Conservation (phyloP, 345 rosid species). For the Salix exigua region DNA sequence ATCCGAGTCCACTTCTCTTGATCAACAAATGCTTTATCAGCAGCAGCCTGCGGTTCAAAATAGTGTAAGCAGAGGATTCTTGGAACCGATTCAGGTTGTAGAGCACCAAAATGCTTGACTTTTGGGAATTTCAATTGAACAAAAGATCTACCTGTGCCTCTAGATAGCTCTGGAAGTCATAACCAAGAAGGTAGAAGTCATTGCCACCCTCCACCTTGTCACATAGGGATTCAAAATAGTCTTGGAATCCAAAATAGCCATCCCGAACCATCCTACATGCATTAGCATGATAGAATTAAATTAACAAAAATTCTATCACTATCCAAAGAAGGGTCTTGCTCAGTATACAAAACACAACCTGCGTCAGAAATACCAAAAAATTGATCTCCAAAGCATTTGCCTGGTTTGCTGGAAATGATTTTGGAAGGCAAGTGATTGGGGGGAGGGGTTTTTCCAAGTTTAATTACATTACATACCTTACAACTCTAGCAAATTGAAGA, state of each 20-base stretch:
- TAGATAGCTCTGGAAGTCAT: conserved; percentile 38
- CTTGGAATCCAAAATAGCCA: conserved; percentile 39
- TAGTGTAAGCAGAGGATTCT: not conserved
- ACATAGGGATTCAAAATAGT: conserved; percentile 38
- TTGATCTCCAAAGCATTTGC: no score
- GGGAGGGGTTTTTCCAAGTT: not conserved
- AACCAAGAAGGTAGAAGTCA: conserved; percentile 39
- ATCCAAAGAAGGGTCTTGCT: no score
- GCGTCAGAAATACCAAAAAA: no score
- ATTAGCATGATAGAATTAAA: not conserved
- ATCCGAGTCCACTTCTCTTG: conserved; percentile 42
- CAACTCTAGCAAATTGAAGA: conserved; percentile 47
- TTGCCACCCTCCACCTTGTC: conserved; percentile 35
- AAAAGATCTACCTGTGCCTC: conserved; percentile 35
- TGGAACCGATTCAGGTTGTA: not conserved
- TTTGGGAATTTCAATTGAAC: not conserved
- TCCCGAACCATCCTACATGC: conserved; percentile 38
- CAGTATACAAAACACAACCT: not conserved
- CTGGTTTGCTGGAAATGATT: no score
- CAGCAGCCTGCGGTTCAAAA: conserved; percentile 36
- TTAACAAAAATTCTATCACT: not conserved
- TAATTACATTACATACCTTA: conserved; percentile 29
- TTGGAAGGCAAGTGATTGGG: no score
- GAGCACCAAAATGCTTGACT: not conserved
- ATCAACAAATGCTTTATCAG: conserved; percentile 44